phyloP scores from a whole-genome alignment of 2,329 filamentous ascomycete genomes.

The Ceratocystis lukuohia region DNA sequence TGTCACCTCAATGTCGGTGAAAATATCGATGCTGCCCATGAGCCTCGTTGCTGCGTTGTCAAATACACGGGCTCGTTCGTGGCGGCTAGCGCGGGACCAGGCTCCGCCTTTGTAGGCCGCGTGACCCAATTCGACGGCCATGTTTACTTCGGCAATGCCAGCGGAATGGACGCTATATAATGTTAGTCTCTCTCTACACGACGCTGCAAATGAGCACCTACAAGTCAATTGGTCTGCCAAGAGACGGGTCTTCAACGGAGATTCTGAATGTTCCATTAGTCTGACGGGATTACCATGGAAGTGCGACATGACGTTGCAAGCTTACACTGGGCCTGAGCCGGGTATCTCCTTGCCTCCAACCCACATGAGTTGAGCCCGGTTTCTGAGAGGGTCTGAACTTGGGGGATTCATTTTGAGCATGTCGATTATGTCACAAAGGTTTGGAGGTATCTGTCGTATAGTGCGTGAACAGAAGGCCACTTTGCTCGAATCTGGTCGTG shows the following conservation, averaged over 20 bases:
- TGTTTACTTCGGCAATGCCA: constrained; percentile 34
- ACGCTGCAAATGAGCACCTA: constrained; percentile 23
- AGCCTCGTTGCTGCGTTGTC: constrained; percentile 35
- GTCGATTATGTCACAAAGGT: no score
- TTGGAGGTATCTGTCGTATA: no score
- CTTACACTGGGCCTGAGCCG: constrained; percentile 36
- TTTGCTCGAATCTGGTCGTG: no score
- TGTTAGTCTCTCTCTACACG: not conserved
- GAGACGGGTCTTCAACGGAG: constrained; percentile 40
- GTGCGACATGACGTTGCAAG: constrained; percentile 19
- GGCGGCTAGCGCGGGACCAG: constrained; percentile 32
- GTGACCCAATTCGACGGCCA: constrained; percentile 35
- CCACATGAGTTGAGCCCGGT: constrained; percentile 21
- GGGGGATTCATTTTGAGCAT: no score
- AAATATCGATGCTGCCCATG: constrained; percentile 28
- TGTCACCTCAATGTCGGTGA: constrained; percentile 33
- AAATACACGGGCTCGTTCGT: constrained; percentile 31
- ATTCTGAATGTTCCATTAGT: constrained; percentile 30
- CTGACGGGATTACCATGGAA: not conserved
- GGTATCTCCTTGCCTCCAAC: constrained; percentile 22
- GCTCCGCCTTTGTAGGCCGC: constrained; percentile 30
- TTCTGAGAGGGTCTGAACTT: no score
- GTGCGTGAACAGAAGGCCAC: no score
- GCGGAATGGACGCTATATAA: constrained; percentile 24
- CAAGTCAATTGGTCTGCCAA: constrained; percentile 38